Evolutionary conservation across 306 rosid species (phyloP), one percentile per base, ranked within the genome.

Genomic region (Geum urbanum): DNA sequence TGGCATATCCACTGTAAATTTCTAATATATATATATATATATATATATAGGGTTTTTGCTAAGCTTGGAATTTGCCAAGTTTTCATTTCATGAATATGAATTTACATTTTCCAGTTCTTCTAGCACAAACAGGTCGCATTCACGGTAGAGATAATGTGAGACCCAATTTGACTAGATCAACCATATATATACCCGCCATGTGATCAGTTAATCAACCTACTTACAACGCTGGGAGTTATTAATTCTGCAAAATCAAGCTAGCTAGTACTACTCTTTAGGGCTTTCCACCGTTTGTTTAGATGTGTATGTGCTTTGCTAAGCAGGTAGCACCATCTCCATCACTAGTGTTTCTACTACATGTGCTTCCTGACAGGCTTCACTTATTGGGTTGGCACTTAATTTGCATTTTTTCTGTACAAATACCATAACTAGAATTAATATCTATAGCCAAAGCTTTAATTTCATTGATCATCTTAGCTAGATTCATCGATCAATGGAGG

Each of bases 341-440:
- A 15, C 53, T 37, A 41, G 0, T 40, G 16, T 32, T 13, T 8
- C 37, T 40, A 8, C 14, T 18, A 22, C 74, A 70, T 56, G 53
- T 55, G 74, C 27, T 16, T 15, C 8, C 49, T 70, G 55, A 43
- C 52, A 43, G 19, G 66, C 45, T 70, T 48, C 48, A 70, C 55
- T 56, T 67, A 70, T 20, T 70, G 19, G 72, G 72, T 20, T 59
- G 65, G 6, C 65, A 59, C 13, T 14, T 32, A 32, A 32, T 32
- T 59, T 8, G 22, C 37, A 7, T 6, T 59, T 35, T 37, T 12
- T 59, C 19, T 16, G 45, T 37, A 40, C 65, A 35, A 32, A 32
- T 4, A 5, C 20, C 64, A 58, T 58, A 24, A 58, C 63, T 13
- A 43, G 44, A 6, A 58, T 56, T 56, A 56, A 20, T 14, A 7